Evolutionary conservation across 148 eudicot genomes (phyloP).

Genomic region (Chenopodium berlandieri): DNA sequence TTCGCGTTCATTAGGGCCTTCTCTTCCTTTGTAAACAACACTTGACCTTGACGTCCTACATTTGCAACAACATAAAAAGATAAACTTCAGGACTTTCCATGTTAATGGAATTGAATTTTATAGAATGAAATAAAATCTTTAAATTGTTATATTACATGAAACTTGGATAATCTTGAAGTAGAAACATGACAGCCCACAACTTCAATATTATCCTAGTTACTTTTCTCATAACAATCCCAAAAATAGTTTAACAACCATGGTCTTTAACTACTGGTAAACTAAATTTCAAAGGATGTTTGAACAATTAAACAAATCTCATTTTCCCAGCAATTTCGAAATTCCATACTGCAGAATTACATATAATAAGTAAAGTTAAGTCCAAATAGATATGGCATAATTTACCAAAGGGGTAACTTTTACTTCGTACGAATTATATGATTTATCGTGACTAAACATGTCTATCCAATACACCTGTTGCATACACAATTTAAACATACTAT

Average conservation of each 20-base stretch:
- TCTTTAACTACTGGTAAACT: background rate
- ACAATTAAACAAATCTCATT: background rate
- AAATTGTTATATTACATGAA: background rate
- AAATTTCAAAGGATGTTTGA: background rate
- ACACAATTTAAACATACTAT: no score
- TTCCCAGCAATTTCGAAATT: background rate
- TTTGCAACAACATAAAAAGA: background rate
- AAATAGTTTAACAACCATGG: background rate
- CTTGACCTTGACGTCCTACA: conserved; percentile 59
- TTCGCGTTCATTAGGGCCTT: conserved; percentile 55
- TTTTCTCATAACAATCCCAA: background rate
- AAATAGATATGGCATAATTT: background rate
- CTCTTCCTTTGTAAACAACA: conserved; percentile 79
- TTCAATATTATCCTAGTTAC: background rate
- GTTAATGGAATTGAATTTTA: background rate
- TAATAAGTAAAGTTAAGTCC: background rate
- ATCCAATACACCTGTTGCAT: background rate
- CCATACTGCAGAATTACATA: background rate
- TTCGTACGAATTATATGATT: background rate
- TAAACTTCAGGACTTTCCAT: conserved; percentile 7
- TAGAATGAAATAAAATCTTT: background rate
- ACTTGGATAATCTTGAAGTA: background rate
- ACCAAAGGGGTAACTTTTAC: background rate
- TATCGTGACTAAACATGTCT: background rate
- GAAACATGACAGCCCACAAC: background rate